Percentiles rank a stretch among this genome's conserved stretches.
These are phyloP conservation scores for Yarrowia sp. DNA, from an alignment of 805 yeast species.

Conservation along the genomic window DNA sequence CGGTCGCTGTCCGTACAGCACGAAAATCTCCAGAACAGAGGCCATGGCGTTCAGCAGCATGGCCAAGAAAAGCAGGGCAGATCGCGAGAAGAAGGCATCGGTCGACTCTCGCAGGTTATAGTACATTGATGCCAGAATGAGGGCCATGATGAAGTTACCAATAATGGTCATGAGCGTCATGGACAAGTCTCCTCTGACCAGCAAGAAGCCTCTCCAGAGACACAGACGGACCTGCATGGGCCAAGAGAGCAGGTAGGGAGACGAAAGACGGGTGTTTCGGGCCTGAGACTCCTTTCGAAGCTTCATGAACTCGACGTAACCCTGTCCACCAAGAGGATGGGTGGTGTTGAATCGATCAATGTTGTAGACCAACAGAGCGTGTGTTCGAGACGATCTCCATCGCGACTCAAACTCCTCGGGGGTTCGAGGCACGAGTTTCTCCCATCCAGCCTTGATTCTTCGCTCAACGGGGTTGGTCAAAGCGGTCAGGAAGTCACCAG, in stretches of 20 bases:
- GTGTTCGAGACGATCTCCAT: slow-evolving; percentile 59
- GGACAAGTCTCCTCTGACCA: slow-evolving; percentile 60
- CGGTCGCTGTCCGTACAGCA: slow-evolving; percentile 57
- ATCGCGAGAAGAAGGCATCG: slow-evolving; percentile 61
- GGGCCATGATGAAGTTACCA: slow-evolving; percentile 59
- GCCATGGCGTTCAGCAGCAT: slow-evolving; percentile 56
- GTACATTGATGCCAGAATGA: slow-evolving; percentile 64
- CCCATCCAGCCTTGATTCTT: slow-evolving; percentile 54
- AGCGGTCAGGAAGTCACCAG: slow-evolving; percentile 65
- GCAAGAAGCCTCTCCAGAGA: slow-evolving; percentile 59
- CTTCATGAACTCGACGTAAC: slow-evolving; percentile 45
- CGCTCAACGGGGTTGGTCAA: slow-evolving; percentile 63
- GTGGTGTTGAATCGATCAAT: slow-evolving; percentile 53
- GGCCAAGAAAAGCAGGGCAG: slow-evolving; percentile 68
- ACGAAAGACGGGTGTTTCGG: slow-evolving; percentile 48
- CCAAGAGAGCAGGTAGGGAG: slow-evolving; percentile 55
- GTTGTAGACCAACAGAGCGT: slow-evolving; percentile 52
- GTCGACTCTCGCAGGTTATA: slow-evolving; percentile 59
- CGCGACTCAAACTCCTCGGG: slow-evolving; percentile 58
- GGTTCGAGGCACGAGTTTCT: slow-evolving; percentile 60
- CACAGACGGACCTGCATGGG: slow-evolving; percentile 59
- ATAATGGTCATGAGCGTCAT: slow-evolving; percentile 54
- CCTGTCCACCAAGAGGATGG: slow-evolving; percentile 45
- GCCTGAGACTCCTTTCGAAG: slow-evolving; percentile 49
- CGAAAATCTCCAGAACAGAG: slow-evolving; percentile 56